phyloP scores from a whole-genome alignment of 768 basidiomycete genomes.

The Pseudohyphozyma bogoriensis region DNA sequence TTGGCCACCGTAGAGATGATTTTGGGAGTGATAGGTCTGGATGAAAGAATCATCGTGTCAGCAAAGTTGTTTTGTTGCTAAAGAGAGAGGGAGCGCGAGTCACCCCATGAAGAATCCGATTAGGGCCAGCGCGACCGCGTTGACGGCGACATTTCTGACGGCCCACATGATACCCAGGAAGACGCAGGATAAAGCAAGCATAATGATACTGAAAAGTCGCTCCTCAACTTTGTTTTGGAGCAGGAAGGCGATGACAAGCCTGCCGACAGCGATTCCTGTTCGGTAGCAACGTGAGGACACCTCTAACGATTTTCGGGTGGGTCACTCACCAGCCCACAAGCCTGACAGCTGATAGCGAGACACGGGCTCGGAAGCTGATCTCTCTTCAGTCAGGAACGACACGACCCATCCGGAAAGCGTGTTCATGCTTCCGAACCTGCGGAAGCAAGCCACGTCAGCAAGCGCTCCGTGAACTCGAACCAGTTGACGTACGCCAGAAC shows the following conservation, averaged over 20 bases:
- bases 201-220: constrained; percentile 2
- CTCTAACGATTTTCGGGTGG: neutral
- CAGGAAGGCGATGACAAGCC: constrained; percentile 8
- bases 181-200: constrained; percentile 4
- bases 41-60: no score
- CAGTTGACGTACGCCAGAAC: constrained; percentile 9
- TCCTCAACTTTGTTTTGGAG: constrained; percentile 12
- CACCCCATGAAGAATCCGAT: constrained; percentile 22
- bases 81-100: neutral
- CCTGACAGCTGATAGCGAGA: constrained; percentile 18
- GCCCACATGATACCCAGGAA: constrained; percentile 18
- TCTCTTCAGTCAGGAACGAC: constrained; percentile 13
- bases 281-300: neutral
- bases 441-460: neutral
- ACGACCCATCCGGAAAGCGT: constrained; percentile 20
- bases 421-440: constrained; percentile 14
- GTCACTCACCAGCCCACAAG: neutral
- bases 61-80: neutral
- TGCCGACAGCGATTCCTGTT: constrained; percentile 20
- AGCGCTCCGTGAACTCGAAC: neutral
- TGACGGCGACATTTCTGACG: constrained; percentile 3
- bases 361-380: neutral
- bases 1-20: constrained; percentile 9
- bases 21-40: constrained; percentile 18
- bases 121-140: constrained; percentile 15